These are phyloP conservation scores for Rhododendron williamsianum DNA, from an alignment of 148 eudicot species.

Conservation along the genomic window DNA sequence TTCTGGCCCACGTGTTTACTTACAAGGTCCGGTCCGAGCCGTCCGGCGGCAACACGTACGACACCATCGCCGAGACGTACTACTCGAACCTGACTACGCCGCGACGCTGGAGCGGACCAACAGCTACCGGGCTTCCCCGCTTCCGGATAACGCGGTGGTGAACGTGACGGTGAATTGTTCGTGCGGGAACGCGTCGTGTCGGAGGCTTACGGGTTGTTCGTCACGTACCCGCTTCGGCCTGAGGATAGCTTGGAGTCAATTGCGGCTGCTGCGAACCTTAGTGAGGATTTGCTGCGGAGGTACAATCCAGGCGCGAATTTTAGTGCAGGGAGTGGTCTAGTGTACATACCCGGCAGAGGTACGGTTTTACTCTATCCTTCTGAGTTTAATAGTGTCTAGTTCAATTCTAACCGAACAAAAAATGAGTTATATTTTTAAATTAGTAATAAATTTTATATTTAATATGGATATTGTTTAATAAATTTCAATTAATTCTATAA, in stretches of 20 bases:
- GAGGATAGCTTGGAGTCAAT: conserved; percentile 36
- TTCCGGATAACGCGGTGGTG: not conserved
- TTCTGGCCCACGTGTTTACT: conserved; percentile 42
- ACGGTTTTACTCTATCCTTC: no score
- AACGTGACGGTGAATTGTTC: conserved; percentile 63
- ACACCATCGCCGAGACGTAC: conserved; percentile 18
- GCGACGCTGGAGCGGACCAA: conserved; percentile 39
- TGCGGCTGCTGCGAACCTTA: conserved; percentile 27
- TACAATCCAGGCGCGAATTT: conserved; percentile 53
- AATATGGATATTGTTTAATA: no score
- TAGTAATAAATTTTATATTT: no score
- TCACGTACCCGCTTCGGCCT: conserved; percentile 55
- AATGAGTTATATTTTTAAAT: no score
- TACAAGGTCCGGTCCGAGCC: conserved; percentile 21
- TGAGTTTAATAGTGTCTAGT: no score
- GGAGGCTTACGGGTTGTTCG: conserved; percentile 55
- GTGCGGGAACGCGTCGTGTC: conserved; percentile 56
- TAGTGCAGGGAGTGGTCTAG: conserved; percentile 27
- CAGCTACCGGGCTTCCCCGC: conserved; percentile 17
- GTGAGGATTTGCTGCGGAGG: conserved; percentile 36
- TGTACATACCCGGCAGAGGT: no score
- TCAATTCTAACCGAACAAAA: no score
- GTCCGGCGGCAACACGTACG: conserved; percentile 31
- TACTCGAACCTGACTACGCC: conserved; percentile 57
- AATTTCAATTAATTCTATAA: no score